phyloP scores from a whole-genome alignment of 179 eudicot species.

The Pouteria campechiana region DNA sequence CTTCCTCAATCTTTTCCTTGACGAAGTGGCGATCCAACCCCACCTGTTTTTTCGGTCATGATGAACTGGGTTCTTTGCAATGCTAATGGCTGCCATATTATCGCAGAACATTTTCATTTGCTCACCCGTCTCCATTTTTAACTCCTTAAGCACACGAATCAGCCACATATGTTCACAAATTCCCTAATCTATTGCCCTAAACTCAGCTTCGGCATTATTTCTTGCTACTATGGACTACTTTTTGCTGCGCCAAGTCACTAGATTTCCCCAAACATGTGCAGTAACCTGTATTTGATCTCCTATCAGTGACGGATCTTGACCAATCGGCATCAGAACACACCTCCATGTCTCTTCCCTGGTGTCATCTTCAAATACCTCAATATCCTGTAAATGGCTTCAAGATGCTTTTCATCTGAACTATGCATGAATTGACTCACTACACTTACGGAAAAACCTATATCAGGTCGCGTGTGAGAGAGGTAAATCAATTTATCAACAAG shows the following conservation, averaged over 20 bases:
- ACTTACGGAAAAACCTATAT: slow-evolving; percentile 1
- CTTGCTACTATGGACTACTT: slow-evolving; percentile 1
- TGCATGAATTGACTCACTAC: slow-evolving; percentile 6
- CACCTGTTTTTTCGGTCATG: slow-evolving; percentile 5
- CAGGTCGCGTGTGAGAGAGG: slow-evolving; percentile 1
- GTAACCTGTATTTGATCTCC: slow-evolving; percentile 1
- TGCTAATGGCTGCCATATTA: background rate
- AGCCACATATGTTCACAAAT: background rate
- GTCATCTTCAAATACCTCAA: background rate
- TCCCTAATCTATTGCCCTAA: background rate
- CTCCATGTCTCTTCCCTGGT: background rate
- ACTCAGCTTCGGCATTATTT: slow-evolving; percentile 5
- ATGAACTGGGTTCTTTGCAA: slow-evolving; percentile 1
- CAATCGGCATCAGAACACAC: background rate
- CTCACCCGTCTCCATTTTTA: background rate
- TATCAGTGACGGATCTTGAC: background rate
- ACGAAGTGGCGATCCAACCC: background rate
- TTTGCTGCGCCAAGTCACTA: slow-evolving; percentile 5
- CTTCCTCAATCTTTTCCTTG: no score
- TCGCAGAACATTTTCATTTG: background rate
- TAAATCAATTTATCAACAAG: slow-evolving; percentile 3
- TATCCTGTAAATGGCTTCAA: slow-evolving; percentile 1
- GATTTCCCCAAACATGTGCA: background rate
- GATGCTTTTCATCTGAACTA: background rate
- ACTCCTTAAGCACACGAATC: background rate